Evolutionary conservation across 2,329 filamentous ascomycete species (phyloP).

Genomic region (Verticillium nubilum): DNA sequence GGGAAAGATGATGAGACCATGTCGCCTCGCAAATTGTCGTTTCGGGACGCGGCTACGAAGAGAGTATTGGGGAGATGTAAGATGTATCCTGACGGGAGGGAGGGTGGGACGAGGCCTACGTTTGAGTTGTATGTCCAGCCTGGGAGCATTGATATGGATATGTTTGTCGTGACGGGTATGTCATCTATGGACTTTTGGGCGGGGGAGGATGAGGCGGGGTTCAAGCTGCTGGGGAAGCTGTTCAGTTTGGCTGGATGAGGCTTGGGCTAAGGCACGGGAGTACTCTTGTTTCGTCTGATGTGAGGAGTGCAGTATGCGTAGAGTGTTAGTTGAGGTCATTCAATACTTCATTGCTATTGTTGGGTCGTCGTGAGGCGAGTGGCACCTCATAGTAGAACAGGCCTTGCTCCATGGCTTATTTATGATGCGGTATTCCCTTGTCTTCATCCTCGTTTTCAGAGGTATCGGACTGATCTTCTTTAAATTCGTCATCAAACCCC

Average conservation of each 20-base stretch:
- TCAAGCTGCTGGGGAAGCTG: neutral
- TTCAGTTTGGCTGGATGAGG: neutral
- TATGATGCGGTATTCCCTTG: neutral
- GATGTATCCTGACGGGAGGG: constrained; percentile 2
- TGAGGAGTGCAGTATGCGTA: too few relatives aligned
- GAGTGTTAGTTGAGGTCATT: too few relatives aligned
- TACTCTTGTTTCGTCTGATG: too few relatives aligned
- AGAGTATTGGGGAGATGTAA: constrained; percentile 3
- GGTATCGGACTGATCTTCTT: neutral
- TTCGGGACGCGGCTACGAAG: constrained; percentile 2
- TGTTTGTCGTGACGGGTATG: constrained; percentile 6
- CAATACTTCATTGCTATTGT: too few relatives aligned
- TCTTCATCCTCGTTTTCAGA: neutral
- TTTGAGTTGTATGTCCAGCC: constrained; percentile 9
- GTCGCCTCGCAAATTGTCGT: constrained; percentile 1
- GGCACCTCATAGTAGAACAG: too few relatives aligned
- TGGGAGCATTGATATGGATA: constrained; percentile 8
- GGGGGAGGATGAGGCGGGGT: constrained; percentile 2
- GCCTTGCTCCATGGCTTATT: neutral
- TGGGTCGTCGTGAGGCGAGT: too few relatives aligned
- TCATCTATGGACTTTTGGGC: constrained; percentile 3
- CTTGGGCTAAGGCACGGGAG: too few relatives aligned
- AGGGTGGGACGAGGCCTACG: neutral
- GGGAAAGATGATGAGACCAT: neutral
- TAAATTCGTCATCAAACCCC: constrained; percentile 17